phyloP scores from a whole-genome alignment of 257 asterid genomes.

The Mentha longifolia region DNA sequence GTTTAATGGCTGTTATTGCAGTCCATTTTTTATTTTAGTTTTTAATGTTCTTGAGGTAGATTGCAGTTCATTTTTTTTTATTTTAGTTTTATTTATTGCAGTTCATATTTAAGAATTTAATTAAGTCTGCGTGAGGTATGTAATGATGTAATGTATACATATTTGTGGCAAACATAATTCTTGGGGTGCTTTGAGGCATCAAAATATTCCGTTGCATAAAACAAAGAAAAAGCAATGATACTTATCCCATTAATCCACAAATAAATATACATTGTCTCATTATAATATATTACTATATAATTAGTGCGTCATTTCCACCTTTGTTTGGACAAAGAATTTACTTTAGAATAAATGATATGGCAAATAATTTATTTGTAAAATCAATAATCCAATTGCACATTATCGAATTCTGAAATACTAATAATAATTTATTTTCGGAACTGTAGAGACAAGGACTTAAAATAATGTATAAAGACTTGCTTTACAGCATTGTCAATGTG shows the following conservation, averaged over 20 bases:
- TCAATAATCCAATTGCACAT: neutral
- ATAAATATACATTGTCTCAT: neutral
- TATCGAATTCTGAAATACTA: neutral
- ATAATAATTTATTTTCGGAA: neutral
- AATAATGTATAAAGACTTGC: neutral
- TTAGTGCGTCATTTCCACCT: constrained; percentile 1
- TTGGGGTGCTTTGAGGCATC: neutral
- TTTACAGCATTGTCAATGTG: constrained; percentile 10
- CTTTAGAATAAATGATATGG: neutral
- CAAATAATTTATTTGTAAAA: neutral
- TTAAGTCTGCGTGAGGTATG: neutral
- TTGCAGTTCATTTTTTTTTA: no score
- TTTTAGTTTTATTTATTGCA: no score
- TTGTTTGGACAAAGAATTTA: neutral
- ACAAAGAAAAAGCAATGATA: neutral
- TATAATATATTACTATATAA: no score
- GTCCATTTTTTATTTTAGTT: no score
- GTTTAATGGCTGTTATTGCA: no score
- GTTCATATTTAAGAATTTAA: neutral
- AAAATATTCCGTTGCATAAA: neutral
- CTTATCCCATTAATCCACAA: constrained; percentile 1
- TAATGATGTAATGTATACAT: neutral
- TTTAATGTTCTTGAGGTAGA: no score
- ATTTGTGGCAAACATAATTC: neutral
- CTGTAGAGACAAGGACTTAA: neutral